Conservation (phyloP, 306 rosid genomes). For the Dalbergia cultrata region DNA sequence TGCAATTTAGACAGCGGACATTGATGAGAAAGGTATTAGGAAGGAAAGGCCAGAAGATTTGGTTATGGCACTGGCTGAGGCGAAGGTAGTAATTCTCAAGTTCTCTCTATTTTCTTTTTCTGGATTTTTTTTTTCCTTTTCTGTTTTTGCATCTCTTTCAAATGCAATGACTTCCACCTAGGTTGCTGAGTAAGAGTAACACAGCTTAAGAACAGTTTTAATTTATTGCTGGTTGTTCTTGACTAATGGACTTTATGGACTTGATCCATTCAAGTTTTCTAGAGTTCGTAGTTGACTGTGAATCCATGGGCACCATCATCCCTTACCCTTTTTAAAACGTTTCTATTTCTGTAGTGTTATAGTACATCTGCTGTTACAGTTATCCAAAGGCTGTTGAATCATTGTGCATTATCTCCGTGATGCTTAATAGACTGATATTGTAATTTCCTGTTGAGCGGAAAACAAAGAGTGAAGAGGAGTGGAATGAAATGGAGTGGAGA, state of each 20-base stretch:
- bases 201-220: background rate
- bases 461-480: too few relatives aligned
- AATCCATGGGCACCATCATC: background rate
- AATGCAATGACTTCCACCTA: background rate
- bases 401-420: constrained; percentile 1
- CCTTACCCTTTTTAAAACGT: background rate
- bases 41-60: constrained; percentile 82
- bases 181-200: constrained; percentile 3
- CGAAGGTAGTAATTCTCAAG: constrained; percentile 64
- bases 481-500: too few relatives aligned
- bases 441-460: background rate
- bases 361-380: background rate
- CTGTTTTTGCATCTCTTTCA: background rate
- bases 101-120: background rate
- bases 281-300: background rate
- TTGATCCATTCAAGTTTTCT: background rate
- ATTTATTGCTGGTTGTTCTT: background rate
- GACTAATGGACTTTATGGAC: background rate
- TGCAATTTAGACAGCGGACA: constrained; percentile 76
- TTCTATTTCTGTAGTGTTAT: constrained; percentile 17
- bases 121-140: background rate
- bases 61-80: constrained; percentile 86
- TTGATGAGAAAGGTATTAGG: constrained; percentile 84
- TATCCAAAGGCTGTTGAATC: background rate
- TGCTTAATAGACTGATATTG: background rate